Evolutionary conservation across 2,329 filamentous ascomycete species (phyloP).

Genomic region (Hypomyces perniciosus): DNA sequence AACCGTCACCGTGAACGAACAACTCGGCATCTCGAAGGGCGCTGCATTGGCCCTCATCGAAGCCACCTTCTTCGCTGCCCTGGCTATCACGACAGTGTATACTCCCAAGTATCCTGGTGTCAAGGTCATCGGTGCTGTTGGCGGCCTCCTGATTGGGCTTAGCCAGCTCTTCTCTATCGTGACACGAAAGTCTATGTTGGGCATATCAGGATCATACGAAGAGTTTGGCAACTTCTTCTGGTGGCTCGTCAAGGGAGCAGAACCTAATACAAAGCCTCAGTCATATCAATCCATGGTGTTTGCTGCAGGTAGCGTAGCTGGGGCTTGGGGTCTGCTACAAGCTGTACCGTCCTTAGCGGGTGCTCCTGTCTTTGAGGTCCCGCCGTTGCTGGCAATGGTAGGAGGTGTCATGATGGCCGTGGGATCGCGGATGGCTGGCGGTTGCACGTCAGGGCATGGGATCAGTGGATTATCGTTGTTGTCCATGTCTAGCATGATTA

Average conservation of each 20-base stretch:
- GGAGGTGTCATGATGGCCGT: constrained; percentile 55
- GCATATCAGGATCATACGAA: constrained; percentile 57
- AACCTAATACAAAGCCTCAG: constrained; percentile 20
- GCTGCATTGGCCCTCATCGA: constrained; percentile 39
- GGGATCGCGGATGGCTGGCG: constrained; percentile 57
- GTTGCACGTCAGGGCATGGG: constrained; percentile 64
- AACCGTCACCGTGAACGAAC: constrained; percentile 32
- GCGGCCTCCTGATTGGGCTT: constrained; percentile 52
- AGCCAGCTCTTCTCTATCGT: constrained; percentile 53
- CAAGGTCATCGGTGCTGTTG: constrained; percentile 40
- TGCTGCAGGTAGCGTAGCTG: constrained; percentile 43
- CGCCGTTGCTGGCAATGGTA: constrained; percentile 35
- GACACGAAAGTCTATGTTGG: constrained; percentile 48
- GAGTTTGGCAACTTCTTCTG: constrained; percentile 52
- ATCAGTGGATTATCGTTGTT: constrained; percentile 61
- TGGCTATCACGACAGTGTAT: constrained; percentile 33
- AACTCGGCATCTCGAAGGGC: constrained; percentile 33
- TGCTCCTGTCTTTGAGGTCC: constrained; percentile 24
- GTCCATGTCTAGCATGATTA: constrained; percentile 56
- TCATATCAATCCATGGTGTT: constrained; percentile 45
- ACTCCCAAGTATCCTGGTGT: constrained; percentile 26
- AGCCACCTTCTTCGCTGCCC: constrained; percentile 31
- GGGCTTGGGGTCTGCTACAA: constrained; percentile 36
- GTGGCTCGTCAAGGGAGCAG: constrained; percentile 31
- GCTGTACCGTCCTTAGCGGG: constrained; percentile 26